phyloP scores from a whole-genome alignment of 768 basidiomycete genomes.

The Leucogyrophana mollusca region DNA sequence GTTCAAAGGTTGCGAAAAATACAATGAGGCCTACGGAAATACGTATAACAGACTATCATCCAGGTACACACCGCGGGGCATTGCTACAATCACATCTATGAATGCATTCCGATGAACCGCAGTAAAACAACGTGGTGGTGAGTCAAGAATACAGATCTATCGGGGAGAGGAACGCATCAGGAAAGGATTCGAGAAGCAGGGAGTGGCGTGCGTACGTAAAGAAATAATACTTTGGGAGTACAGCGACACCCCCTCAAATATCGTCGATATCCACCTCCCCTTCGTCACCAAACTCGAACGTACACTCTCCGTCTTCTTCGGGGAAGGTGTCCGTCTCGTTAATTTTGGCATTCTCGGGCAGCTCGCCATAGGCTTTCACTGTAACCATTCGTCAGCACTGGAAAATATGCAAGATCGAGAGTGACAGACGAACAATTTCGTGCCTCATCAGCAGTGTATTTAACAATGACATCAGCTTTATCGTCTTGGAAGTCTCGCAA shows the following conservation, averaged over 20 bases:
- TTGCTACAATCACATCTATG: slow-evolving; percentile 25
- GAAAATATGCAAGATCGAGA: neutral
- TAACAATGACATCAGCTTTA: slow-evolving; percentile 99
- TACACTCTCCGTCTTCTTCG: slow-evolving; percentile 87
- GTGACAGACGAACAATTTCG: slow-evolving; percentile 59
- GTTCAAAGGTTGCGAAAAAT: too few species aligned
- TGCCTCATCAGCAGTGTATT: slow-evolving; percentile 96
- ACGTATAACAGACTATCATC: too few species aligned
- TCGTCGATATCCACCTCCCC: slow-evolving; percentile 90
- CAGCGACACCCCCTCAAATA: slow-evolving; percentile 50
- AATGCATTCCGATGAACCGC: slow-evolving; percentile 11
- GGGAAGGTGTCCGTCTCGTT: slow-evolving; percentile 95
- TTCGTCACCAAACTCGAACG: slow-evolving; percentile 88
- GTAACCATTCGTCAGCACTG: slow-evolving; percentile 13
- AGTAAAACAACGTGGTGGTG: slow-evolving; percentile 10
- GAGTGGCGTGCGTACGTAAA: slow-evolving; percentile 13
- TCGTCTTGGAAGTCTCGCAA: slow-evolving; percentile 99
- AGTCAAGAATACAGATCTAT: slow-evolving; percentile 12
- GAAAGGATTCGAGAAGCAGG: neutral
- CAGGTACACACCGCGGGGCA: slow-evolving; percentile 13
- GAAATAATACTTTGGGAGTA: slow-evolving; percentile 5
- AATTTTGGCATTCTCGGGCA: slow-evolving; percentile 95
- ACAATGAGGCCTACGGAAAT: too few species aligned
- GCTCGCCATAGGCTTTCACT: slow-evolving; percentile 98
- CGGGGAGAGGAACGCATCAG: slow-evolving; percentile 1